These are phyloP conservation scores for Prunus persica DNA, from an alignment of 306 rosid species.

Conservation along the genomic window DNA sequence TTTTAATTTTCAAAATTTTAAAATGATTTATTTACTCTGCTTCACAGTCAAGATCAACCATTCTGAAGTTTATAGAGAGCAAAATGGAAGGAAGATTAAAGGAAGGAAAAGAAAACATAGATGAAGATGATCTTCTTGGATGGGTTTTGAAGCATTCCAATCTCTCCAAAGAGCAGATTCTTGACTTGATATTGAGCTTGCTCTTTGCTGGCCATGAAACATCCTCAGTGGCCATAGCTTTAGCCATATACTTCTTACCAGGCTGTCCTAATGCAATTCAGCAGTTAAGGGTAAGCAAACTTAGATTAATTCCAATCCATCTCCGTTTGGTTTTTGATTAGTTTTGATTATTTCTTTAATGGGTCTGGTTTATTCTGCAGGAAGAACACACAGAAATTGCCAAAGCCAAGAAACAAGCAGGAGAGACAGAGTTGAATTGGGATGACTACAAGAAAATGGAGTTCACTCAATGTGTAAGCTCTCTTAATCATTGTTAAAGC, in stretches of 20 bases:
- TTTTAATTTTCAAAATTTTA: neutral
- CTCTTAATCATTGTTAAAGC: neutral
- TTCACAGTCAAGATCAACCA: slow-evolving; percentile 70
- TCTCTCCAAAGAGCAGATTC: slow-evolving; percentile 89
- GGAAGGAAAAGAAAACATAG: slow-evolving; percentile 38
- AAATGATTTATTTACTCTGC: neutral
- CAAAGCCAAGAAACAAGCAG: slow-evolving; percentile 55
- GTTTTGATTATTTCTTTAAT: neutral
- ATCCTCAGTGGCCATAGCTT: slow-evolving; percentile 84
- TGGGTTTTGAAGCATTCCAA: slow-evolving; percentile 89
- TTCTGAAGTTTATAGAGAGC: slow-evolving; percentile 73
- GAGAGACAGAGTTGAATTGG: slow-evolving; percentile 79
- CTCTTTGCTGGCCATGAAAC: slow-evolving; percentile 99
- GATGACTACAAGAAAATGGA: slow-evolving; percentile 91
- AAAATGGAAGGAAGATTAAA: slow-evolving; percentile 62
- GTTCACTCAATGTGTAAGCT: slow-evolving; percentile 92
- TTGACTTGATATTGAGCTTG: slow-evolving; percentile 80
- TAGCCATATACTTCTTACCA: slow-evolving; percentile 76
- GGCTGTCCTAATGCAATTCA: slow-evolving; percentile 65
- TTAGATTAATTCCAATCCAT: neutral
- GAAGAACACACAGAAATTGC: slow-evolving; percentile 79
- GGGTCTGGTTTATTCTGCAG: slow-evolving; percentile 25
- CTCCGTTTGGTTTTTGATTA: neutral
- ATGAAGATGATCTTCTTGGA: slow-evolving; percentile 80
- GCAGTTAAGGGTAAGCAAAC: slow-evolving; percentile 57